phyloP scores from a whole-genome alignment of 495 filamentous ascomycete genomes.

The Haplographium delicatum region DNA sequence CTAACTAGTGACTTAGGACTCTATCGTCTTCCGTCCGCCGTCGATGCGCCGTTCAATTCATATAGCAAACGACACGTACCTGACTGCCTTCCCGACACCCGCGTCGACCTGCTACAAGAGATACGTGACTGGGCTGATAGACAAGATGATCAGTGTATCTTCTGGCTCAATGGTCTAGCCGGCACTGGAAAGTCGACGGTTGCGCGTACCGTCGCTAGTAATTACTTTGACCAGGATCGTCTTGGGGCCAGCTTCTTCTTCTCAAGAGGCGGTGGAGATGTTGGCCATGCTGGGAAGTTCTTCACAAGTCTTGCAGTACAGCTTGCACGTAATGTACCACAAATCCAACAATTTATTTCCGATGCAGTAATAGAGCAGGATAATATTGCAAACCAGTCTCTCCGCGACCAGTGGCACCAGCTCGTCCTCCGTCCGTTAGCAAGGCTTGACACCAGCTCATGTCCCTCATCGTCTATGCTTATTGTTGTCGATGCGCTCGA shows the following conservation, averaged over 20 bases:
- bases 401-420: conserved; percentile 6
- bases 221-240: not conserved
- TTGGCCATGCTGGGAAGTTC: not conserved
- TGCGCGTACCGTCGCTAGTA: not conserved
- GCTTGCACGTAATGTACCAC: not conserved
- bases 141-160: not conserved
- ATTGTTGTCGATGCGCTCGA: conserved; percentile 2
- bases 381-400: conserved; percentile 6
- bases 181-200: not conserved
- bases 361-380: not conserved
- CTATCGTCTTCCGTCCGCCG: not conserved
- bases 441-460: not conserved
- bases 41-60: not conserved
- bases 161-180: not conserved
- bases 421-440: conserved; percentile 1
- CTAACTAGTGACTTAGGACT: not conserved
- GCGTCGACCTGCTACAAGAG: not conserved
- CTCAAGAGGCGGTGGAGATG: not conserved
- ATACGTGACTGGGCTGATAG: not conserved
- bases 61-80: not conserved
- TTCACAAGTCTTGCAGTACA: not conserved
- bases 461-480: not conserved
- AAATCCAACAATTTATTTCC: not conserved
- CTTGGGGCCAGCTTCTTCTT: too few relatives aligned
- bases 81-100: not conserved